phyloP scores from a whole-genome alignment of 176 grass and related monocot species.

The Urochloa ruziziensis region DNA sequence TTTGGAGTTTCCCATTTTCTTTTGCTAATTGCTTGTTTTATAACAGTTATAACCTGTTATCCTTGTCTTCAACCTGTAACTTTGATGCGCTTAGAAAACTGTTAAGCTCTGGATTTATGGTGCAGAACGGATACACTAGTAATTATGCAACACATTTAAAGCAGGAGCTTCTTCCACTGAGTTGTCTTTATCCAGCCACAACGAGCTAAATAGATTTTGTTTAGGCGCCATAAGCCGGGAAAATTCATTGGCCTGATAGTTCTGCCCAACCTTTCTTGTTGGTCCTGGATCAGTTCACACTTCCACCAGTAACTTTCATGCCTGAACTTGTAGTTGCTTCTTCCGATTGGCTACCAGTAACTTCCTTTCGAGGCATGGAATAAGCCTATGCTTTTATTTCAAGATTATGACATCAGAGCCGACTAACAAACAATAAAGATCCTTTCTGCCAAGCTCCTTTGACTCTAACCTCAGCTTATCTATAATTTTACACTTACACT shows the following conservation, averaged over 20 bases:
- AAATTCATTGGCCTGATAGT: background rate
- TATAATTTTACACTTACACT: background rate
- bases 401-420: background rate
- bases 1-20: background rate
- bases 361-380: background rate
- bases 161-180: background rate
- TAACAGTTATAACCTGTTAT: background rate
- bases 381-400: background rate
- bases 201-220: background rate
- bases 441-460: background rate
- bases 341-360: background rate
- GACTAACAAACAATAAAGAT: background rate
- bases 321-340: slow-evolving; percentile 1
- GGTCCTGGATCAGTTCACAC: background rate
- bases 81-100: background rate
- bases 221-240: background rate
- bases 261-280: background rate
- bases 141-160: background rate
- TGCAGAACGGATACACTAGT: background rate
- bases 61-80: background rate
- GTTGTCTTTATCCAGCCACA: background rate
- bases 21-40: background rate
- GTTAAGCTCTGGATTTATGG: background rate
- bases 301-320: background rate
- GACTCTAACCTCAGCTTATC: background rate